Conservation (phyloP, 164 flowering plant species). For the Chimonanthus praecox region DNA sequence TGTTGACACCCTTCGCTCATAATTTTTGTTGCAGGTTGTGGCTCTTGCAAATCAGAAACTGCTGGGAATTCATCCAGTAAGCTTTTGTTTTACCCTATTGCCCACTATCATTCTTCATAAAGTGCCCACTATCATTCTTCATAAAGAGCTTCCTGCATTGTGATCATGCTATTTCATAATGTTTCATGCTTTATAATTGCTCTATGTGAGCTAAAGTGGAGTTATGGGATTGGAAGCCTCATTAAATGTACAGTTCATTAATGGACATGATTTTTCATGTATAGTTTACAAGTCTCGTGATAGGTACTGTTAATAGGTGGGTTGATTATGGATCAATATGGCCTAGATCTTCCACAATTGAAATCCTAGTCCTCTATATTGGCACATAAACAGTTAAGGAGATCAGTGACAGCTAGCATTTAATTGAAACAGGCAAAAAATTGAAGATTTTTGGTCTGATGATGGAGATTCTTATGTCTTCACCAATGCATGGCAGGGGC, state of each 20-base stretch:
- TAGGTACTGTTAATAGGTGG: neutral
- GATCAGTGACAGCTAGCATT: neutral
- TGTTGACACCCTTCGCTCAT: neutral
- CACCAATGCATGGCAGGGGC: neutral
- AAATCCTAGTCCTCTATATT: neutral
- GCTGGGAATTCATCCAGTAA: slow-evolving; percentile 66
- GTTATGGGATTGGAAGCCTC: neutral
- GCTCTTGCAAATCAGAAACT: slow-evolving; percentile 89
- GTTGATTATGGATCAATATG: neutral
- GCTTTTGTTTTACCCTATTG: slow-evolving; percentile 14
- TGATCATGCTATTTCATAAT: neutral
- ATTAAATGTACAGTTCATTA: neutral
- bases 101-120: neutral
- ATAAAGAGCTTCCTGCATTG: neutral
- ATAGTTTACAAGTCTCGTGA: neutral
- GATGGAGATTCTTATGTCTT: neutral
- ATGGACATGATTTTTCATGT: neutral
- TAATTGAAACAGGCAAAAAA: neutral
- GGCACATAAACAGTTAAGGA: neutral
- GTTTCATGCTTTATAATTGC: neutral
- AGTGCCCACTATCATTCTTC: neutral
- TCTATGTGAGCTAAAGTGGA: neutral
- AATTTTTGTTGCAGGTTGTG: slow-evolving; percentile 59
- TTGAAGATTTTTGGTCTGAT: neutral
- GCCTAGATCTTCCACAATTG: neutral